Conservation (phyloP, 1,284 basidiomycete species). For the Ustilago lituana region DNA sequence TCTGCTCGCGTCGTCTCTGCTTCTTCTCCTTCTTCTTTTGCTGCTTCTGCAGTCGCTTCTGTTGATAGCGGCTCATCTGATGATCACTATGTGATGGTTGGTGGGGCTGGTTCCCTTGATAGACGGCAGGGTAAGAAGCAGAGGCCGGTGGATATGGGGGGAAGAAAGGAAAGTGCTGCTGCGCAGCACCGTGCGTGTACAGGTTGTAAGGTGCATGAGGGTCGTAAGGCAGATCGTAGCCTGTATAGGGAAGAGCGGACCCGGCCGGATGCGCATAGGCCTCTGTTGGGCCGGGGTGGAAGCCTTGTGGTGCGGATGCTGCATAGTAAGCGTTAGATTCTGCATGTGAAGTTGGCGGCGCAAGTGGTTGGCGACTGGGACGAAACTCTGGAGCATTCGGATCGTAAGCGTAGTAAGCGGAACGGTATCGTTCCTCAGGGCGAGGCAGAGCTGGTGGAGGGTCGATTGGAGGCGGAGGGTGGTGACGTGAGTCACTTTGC, state of each 20-base stretch:
- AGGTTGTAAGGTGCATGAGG: conserved; percentile 12
- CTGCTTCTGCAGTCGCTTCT: conserved; percentile 22
- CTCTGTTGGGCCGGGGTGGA: neutral
- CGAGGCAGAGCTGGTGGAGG: conserved; percentile 18
- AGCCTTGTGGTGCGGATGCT: conserved; percentile 1
- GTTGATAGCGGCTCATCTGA: conserved; percentile 6
- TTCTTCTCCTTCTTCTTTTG: conserved; percentile 31
- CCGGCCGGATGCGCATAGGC: neutral
- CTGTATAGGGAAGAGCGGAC: neutral
- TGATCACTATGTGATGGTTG: neutral
- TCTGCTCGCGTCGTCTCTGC: conserved; percentile 18
- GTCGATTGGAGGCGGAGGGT: conserved; percentile 18
- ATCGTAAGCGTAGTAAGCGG: conserved; percentile 16
- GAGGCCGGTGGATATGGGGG: conserved; percentile 3
- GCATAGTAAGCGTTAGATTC: conserved; percentile 8
- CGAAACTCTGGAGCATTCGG: conserved; percentile 27
- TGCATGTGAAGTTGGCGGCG: conserved; percentile 5
- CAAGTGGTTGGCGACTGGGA: conserved; percentile 5
- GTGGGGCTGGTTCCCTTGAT: conserved; percentile 1
- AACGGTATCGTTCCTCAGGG: neutral
- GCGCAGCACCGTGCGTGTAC: neutral
- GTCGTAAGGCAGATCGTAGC: conserved; percentile 18
- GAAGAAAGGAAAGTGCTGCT: neutral
- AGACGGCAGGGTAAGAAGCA: conserved; percentile 1
- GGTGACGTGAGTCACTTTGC: neutral